A percentile compares a stretch with the other conserved stretches of the same genome.
Evolutionary conservation across 2,329 filamentous ascomycete species (phyloP).

Genomic region (Clathrospora elynae): DNA sequence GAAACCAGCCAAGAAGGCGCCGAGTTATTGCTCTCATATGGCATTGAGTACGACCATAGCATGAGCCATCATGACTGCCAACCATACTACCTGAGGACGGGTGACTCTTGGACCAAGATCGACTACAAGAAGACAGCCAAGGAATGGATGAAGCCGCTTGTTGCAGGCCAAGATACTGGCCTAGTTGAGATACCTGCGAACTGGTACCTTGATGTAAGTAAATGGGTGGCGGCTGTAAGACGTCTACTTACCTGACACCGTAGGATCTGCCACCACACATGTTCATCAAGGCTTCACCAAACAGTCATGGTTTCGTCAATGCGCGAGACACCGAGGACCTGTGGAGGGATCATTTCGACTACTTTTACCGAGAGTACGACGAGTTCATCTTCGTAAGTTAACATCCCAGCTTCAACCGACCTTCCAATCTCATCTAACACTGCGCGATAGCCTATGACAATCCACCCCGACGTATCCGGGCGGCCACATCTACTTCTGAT

Average conservation of each 20-base stretch:
- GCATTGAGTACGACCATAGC: constrained; percentile 71
- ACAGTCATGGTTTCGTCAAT: constrained; percentile 64
- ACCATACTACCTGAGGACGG: constrained; percentile 66
- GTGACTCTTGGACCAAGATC: constrained; percentile 70
- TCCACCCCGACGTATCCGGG: constrained; percentile 70
- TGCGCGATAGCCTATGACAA: constrained; percentile 64
- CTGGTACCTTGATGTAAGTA: constrained; percentile 63
- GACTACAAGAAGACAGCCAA: constrained; percentile 66
- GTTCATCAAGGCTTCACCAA: constrained; percentile 70
- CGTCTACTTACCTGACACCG: constrained; percentile 38
- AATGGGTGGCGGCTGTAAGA: neutral
- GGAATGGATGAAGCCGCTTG: constrained; percentile 69
- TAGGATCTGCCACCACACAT: constrained; percentile 64
- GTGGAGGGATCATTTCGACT: constrained; percentile 70
- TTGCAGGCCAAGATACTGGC: constrained; percentile 64
- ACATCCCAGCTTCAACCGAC: constrained; percentile 56
- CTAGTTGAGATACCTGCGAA: constrained; percentile 69
- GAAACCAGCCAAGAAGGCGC: constrained; percentile 70
- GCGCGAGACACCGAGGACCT: constrained; percentile 65
- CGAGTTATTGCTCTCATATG: constrained; percentile 67
- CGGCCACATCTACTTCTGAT: constrained; percentile 73
- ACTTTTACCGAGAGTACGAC: constrained; percentile 76
- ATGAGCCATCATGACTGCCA: constrained; percentile 70
- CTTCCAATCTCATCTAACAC: constrained; percentile 2
- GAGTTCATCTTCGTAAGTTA: constrained; percentile 67